These are phyloP conservation scores for Pythium rhizo-oryzae DNA, from an alignment of 352 stramenopile species.

Conservation along the genomic window DNA sequence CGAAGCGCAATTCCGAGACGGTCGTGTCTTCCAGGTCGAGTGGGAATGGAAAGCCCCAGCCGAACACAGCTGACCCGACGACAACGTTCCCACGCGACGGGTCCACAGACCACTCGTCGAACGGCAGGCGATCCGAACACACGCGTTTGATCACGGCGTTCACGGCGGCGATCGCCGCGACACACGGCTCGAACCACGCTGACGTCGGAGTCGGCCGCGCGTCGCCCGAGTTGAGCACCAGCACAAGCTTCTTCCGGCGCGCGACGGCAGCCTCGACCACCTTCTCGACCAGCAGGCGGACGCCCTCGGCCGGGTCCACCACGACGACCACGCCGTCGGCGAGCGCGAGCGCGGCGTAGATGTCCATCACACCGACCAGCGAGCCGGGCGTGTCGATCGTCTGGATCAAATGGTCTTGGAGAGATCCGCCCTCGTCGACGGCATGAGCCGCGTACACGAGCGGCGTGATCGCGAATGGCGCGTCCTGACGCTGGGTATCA, in stretches of 20 bases:
- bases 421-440: too few species aligned
- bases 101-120: not conserved
- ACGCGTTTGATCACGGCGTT: not conserved
- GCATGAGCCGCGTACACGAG: not conserved
- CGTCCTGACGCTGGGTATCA: not conserved
- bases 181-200: not conserved
- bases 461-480: not conserved
- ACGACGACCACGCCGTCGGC: too few species aligned
- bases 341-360: too few species aligned
- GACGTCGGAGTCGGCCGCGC: not conserved
- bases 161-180: not conserved
- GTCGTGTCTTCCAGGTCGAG: not conserved
- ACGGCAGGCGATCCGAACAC: not conserved
- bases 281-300: conserved; percentile 7
- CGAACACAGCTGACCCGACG: not conserved
- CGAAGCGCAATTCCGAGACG: too few species aligned
- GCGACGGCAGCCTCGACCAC: not conserved
- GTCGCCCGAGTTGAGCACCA: conserved; percentile 10
- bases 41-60: not conserved
- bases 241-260: not conserved
- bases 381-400: too few species aligned
- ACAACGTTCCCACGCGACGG: conserved; percentile 2
- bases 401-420: too few species aligned
- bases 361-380: too few species aligned
- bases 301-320: too few species aligned